These are phyloP conservation scores for Phialemoniopsis sp. DNA, from an alignment of 2,329 filamentous ascomycete genomes.

Conservation along the genomic window DNA sequence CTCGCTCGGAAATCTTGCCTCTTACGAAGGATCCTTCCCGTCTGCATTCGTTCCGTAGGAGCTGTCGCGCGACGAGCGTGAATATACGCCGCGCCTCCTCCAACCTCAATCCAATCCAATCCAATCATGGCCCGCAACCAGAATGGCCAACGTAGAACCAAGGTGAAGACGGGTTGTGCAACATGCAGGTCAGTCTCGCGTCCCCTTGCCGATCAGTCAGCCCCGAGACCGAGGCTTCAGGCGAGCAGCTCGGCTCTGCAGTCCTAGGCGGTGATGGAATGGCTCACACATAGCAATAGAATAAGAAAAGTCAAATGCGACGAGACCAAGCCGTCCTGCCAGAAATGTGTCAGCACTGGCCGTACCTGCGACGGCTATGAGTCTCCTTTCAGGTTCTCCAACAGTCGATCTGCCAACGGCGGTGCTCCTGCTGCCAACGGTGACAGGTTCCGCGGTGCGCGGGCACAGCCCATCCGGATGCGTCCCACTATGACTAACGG, in stretches of 20 bases:
- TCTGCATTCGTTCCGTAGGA: no score
- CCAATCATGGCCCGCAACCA: constrained; percentile 20
- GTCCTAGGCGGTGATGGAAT: neutral
- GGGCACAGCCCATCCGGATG: neutral
- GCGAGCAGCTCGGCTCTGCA: no score
- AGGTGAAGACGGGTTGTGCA: constrained; percentile 36
- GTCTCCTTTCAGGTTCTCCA: constrained; percentile 26
- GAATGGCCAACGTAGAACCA: constrained; percentile 19
- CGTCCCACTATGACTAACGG: constrained; percentile 9
- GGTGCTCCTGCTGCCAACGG: neutral
- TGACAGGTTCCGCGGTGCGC: no score
- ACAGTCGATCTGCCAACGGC: constrained; percentile 13
- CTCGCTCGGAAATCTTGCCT: no score
- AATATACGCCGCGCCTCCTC: no score
- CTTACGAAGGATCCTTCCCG: no score
- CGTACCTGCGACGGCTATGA: constrained; percentile 37
- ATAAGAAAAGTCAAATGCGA: constrained; percentile 32
- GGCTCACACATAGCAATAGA: constrained; percentile 16
- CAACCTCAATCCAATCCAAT: no score
- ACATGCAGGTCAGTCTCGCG: constrained; percentile 35
- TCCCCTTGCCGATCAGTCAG: no score
- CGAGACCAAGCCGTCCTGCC: constrained; percentile 26
- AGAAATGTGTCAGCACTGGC: constrained; percentile 29
- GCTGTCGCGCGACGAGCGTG: no score
- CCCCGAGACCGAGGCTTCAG: no score